Evolutionary conservation across 495 filamentous ascomycete genomes (phyloP).

Genomic region (Collariella sp.): DNA sequence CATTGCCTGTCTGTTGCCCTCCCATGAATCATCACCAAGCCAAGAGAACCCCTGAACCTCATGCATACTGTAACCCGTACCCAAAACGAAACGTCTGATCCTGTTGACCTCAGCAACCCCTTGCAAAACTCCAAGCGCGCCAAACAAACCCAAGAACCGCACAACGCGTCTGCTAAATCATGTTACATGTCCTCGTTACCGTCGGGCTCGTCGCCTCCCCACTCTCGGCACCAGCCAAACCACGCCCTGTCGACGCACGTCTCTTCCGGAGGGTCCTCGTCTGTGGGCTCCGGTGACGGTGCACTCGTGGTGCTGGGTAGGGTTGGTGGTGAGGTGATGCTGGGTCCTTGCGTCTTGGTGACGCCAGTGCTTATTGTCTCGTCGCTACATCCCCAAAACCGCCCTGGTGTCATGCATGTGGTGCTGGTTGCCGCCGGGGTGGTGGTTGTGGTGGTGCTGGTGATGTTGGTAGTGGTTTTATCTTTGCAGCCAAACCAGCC

Average conservation of each 20-base stretch:
- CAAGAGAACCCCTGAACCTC: neutral
- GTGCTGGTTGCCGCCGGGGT: constrained; percentile 27
- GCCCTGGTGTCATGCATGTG: constrained; percentile 46
- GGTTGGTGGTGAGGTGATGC: constrained; percentile 33
- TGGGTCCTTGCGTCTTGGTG: constrained; percentile 23
- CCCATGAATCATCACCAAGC: neutral
- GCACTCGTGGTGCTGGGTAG: constrained; percentile 16
- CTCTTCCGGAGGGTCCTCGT: constrained; percentile 15
- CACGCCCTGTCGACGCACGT: constrained; percentile 32
- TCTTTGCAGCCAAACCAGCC: constrained; percentile 67
- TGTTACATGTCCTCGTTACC: constrained; percentile 20
- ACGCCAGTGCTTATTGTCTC: constrained; percentile 24
- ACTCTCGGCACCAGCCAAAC: constrained; percentile 38
- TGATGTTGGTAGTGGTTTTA: constrained; percentile 31
- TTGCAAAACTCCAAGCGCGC: constrained; percentile 3
- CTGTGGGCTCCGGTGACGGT: constrained; percentile 18
- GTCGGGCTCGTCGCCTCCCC: constrained; percentile 11
- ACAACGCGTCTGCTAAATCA: neutral
- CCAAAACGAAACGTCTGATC: neutral
- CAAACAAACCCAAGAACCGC: constrained; percentile 3
- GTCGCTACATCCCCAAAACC: constrained; percentile 52
- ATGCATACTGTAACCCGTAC: neutral
- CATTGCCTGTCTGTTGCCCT: too few relatives aligned
- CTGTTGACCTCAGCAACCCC: neutral
- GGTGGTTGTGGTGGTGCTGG: constrained; percentile 20